phyloP scores from a whole-genome alignment of 2,329 filamentous ascomycete genomes.

The Cryphonectria radicalis region DNA sequence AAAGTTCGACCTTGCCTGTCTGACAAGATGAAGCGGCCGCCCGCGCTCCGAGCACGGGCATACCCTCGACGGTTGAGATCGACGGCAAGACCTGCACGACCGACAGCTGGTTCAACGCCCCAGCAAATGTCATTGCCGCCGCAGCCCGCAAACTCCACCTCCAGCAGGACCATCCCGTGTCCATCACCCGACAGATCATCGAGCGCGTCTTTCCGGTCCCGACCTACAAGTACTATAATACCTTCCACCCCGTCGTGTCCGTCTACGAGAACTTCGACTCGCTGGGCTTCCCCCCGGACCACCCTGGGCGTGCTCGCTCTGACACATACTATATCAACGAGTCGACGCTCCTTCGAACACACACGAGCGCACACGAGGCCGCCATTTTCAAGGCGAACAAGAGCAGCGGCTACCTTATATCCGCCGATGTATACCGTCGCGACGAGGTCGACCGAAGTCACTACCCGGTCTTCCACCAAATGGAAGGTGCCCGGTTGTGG shows the following conservation, averaged over 20 bases:
- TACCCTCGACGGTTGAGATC: slow-evolving; percentile 55
- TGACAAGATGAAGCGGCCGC: slow-evolving; percentile 32
- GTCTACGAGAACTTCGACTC: slow-evolving; percentile 93
- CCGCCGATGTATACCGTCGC: slow-evolving; percentile 91
- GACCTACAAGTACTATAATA: slow-evolving; percentile 76
- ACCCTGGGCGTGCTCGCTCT: slow-evolving; percentile 82
- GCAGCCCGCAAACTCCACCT: slow-evolving; percentile 83
- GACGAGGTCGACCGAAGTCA: slow-evolving; percentile 95
- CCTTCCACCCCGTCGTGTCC: slow-evolving; percentile 81
- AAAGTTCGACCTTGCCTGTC: slow-evolving; percentile 14
- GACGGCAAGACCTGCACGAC: slow-evolving; percentile 66
- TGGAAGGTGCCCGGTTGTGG: slow-evolving; percentile 95
- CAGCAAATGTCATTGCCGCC: slow-evolving; percentile 73
- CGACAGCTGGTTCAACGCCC: slow-evolving; percentile 86
- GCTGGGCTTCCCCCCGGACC: slow-evolving; percentile 86
- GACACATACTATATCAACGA: slow-evolving; percentile 97
- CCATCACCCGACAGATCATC: slow-evolving; percentile 89
- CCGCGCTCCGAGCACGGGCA: slow-evolving; percentile 11
- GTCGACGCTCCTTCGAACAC: slow-evolving; percentile 82
- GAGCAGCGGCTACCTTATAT: slow-evolving; percentile 83
- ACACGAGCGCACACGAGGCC: slow-evolving; percentile 92
- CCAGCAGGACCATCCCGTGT: slow-evolving; percentile 86
- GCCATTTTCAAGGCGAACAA: slow-evolving; percentile 75
- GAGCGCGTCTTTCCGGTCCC: slow-evolving; percentile 81
- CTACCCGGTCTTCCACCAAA: slow-evolving; percentile 97